Evolutionary conservation across 352 stramenopile species (phyloP).

Genomic region (Globisporangium acanthophoron): DNA sequence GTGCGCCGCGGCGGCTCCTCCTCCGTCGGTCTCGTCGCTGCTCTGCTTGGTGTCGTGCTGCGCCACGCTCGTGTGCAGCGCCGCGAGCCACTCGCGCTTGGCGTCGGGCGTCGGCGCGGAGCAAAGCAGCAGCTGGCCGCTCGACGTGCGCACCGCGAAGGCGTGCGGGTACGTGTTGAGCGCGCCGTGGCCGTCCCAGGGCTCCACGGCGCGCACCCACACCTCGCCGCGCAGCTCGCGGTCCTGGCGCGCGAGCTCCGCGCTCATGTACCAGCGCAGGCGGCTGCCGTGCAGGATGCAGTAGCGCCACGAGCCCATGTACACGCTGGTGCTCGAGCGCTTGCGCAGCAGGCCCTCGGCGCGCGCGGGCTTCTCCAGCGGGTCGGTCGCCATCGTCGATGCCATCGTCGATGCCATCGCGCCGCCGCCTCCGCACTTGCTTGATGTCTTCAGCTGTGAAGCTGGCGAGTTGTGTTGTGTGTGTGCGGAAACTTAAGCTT

Average conservation of each 20-base stretch:
- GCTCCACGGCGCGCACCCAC: constrained; percentile 48
- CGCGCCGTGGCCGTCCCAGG: constrained; percentile 50
- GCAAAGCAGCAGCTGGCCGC: constrained; percentile 55
- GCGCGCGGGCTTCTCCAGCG: constrained; percentile 4
- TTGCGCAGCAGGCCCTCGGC: constrained; percentile 64
- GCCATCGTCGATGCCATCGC: too few species aligned
- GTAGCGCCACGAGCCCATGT: constrained; percentile 77
- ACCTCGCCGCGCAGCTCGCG: constrained; percentile 52
- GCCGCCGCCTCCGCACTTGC: too few species aligned
- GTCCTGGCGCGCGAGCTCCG: constrained; percentile 42
- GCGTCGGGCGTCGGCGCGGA: constrained; percentile 34
- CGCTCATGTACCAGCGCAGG: constrained; percentile 63
- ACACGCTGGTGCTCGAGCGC: constrained; percentile 55
- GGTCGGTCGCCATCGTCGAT: too few species aligned
- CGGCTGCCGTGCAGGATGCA: constrained; percentile 57
- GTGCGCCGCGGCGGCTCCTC: neutral
- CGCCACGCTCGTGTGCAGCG: constrained; percentile 20
- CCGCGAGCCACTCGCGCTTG: constrained; percentile 42
- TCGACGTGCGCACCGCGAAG: constrained; percentile 58
- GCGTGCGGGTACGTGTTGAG: constrained; percentile 48
- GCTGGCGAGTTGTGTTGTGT: too few species aligned
- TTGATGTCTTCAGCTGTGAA: too few species aligned
- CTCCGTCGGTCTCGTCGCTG: neutral
- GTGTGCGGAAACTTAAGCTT: too few species aligned
- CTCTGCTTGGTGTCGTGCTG: constrained; percentile 13